Conservation (phyloP, 331 rosid genomes). For the Malus hybrid region DNA sequence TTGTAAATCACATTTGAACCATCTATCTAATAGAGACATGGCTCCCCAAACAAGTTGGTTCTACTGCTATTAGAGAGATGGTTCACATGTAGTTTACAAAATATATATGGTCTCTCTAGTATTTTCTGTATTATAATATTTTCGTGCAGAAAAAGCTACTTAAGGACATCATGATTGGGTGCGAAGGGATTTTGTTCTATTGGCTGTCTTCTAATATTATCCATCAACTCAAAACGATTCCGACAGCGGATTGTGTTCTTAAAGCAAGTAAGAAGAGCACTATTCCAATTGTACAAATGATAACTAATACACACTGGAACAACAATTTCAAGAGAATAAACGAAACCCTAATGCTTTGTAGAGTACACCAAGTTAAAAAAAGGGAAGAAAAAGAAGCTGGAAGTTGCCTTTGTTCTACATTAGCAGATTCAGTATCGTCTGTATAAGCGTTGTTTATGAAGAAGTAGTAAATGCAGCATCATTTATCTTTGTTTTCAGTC, state of each 20-base stretch:
- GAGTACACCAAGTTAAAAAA: background rate
- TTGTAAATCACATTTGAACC: too few species aligned
- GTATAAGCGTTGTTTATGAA: background rate
- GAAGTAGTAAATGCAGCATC: constrained; percentile 2
- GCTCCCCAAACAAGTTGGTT: fast-evolving
- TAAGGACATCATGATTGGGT: too few species aligned
- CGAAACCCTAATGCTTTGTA: background rate
- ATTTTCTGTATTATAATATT: too few species aligned
- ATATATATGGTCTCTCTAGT: too few species aligned
- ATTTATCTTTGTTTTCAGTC: constrained; percentile 31
- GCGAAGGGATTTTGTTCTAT: too few species aligned
- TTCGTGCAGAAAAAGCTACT: too few species aligned
- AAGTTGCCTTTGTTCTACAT: background rate
- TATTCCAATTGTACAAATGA: background rate
- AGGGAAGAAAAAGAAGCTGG: background rate
- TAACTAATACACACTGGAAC: background rate
- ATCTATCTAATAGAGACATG: too few species aligned
- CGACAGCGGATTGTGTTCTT: background rate
- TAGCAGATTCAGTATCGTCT: background rate
- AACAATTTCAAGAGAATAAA: background rate
- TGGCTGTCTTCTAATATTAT: background rate
- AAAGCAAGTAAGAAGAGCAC: background rate
- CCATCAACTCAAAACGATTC: background rate
- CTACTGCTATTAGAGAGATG: too few species aligned
- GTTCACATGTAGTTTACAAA: too few species aligned